phyloP scores from a whole-genome alignment of 306 rosid genomes.

The Boehmeria nivea region DNA sequence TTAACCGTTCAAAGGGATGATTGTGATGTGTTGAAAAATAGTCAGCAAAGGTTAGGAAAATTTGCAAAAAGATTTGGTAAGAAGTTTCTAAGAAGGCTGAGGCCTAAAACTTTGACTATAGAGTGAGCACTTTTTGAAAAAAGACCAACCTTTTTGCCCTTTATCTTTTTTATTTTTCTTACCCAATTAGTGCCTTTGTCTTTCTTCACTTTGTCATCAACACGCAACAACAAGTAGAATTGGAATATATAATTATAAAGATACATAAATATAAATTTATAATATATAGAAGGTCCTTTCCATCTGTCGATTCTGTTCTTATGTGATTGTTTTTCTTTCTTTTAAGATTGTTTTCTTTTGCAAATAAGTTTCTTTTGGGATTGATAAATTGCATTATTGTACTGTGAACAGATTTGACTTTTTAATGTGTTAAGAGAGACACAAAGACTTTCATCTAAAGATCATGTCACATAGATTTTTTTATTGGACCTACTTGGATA shows the following conservation, averaged over 20 bases:
- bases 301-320: too few relatives aligned
- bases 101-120: slow-evolving; percentile 50
- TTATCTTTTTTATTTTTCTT: slow-evolving; percentile 24
- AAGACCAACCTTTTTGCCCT: neutral
- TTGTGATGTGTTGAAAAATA: too few relatives aligned
- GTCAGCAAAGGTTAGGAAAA: too few relatives aligned
- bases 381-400: neutral
- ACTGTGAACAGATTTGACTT: slow-evolving; percentile 30
- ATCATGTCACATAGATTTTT: neutral
- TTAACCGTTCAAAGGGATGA: too few relatives aligned
- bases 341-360: neutral
- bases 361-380: neutral
- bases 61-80: slow-evolving; percentile 12
- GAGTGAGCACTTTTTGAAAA: slow-evolving; percentile 25
- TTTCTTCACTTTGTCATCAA: slow-evolving; percentile 29
- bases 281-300: neutral
- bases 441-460: neutral
- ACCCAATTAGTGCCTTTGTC: slow-evolving; percentile 19
- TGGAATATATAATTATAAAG: neutral
- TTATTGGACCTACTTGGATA: slow-evolving; percentile 33
- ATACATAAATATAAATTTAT: neutral
- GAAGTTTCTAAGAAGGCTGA: slow-evolving; percentile 28
- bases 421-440: neutral
- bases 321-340: too few relatives aligned
- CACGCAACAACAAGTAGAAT: slow-evolving; percentile 32